These are phyloP conservation scores for Sphagnum tenellum DNA, from an alignment of 225 moss, liverwort and hornwort species.

Conservation along the genomic window DNA sequence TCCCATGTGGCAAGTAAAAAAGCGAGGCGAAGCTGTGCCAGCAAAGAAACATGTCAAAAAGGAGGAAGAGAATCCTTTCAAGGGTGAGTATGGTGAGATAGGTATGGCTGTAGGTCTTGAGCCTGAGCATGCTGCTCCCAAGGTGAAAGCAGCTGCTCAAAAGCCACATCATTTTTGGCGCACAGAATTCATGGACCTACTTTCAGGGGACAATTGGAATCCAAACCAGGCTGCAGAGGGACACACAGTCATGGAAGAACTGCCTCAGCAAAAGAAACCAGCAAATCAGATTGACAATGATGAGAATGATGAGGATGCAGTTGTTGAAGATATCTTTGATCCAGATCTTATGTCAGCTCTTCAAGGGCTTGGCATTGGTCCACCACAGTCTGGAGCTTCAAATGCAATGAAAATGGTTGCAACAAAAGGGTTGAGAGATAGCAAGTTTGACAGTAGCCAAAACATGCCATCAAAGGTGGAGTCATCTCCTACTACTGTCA, in stretches of 20 bases:
- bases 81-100: slow-evolving; percentile 56
- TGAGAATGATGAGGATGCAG: slow-evolving; percentile 16
- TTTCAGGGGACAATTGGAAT: slow-evolving; percentile 30
- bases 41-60: neutral
- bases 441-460: neutral
- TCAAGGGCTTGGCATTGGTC: slow-evolving; percentile 30
- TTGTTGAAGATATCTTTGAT: slow-evolving; percentile 30
- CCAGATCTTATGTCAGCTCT: slow-evolving; percentile 31
- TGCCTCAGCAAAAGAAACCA: neutral
- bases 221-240: slow-evolving; percentile 5
- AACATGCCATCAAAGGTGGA: neutral
- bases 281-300: slow-evolving; percentile 3
- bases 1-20: slow-evolving; percentile 24
- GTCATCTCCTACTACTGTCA: slow-evolving; percentile 10
- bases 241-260: neutral
- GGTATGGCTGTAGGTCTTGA: slow-evolving; percentile 35
- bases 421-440: neutral
- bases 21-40: slow-evolving; percentile 13
- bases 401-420: slow-evolving; percentile 6
- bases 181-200: slow-evolving; percentile 25
- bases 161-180: slow-evolving; percentile 16
- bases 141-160: slow-evolving; percentile 14
- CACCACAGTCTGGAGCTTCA: slow-evolving; percentile 4
- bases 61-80: slow-evolving; percentile 31
- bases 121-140: slow-evolving; percentile 32